Percentiles rank a stretch among this genome's conserved stretches.
Conservation (phyloP, 768 basidiomycete genomes). For the Polyporus arcularius region DNA sequence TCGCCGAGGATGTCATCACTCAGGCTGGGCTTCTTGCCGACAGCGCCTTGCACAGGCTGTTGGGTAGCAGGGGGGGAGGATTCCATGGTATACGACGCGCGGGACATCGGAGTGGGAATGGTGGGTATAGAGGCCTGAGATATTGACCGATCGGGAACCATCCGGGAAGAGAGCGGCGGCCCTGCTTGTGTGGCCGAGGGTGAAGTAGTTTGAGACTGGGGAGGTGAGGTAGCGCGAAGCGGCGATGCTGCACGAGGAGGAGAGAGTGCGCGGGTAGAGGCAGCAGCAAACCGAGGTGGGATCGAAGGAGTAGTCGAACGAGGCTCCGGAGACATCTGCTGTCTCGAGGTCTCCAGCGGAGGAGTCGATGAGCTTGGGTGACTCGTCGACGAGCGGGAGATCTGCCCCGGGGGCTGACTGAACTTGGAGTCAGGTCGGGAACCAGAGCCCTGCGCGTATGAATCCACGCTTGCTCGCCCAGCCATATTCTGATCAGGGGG, state of each 20-base stretch:
- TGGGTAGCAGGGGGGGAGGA: constrained; percentile 14
- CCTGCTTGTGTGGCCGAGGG: not conserved
- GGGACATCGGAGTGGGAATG: constrained; percentile 9
- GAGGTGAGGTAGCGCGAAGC: constrained; percentile 8
- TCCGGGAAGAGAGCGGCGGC: constrained; percentile 3
- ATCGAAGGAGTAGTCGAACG: constrained; percentile 3
- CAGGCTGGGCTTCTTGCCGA: constrained; percentile 16
- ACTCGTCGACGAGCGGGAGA: constrained; percentile 5
- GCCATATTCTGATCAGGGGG: constrained; percentile 11
- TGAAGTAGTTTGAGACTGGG: not conserved
- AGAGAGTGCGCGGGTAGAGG: not conserved
- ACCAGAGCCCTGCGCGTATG: constrained; percentile 27
- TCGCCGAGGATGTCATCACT: constrained; percentile 49
- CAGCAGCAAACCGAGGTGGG: constrained; percentile 10
- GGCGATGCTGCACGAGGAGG: constrained; percentile 16
- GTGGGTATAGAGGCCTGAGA: constrained; percentile 17
- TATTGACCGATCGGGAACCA: constrained; percentile 14
- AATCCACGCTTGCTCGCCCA: constrained; percentile 36
- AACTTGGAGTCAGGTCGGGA: constrained; percentile 45
- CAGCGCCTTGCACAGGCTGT: constrained; percentile 24
- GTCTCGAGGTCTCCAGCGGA: not conserved
- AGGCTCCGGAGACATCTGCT: constrained; percentile 6
- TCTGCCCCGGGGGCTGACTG: constrained; percentile 1
- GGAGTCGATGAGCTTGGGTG: not conserved
- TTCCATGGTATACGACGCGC: constrained; percentile 21